Conservation (phyloP, 805 yeast species). For the Cyberlindnera bimundalis region DNA sequence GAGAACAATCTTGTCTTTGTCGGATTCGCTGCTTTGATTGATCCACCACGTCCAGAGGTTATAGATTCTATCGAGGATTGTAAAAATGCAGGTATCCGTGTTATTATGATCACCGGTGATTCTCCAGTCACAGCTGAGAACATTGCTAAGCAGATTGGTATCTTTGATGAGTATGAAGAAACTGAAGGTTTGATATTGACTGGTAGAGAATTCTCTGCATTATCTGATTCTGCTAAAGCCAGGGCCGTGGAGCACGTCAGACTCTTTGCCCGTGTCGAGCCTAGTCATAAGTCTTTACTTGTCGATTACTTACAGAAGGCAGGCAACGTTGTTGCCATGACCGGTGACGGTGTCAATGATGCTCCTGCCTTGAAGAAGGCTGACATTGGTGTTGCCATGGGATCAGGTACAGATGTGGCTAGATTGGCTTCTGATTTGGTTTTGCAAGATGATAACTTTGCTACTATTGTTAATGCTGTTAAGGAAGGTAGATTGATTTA, state of each 20-base stretch:
- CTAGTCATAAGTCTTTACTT: conserved; percentile 49
- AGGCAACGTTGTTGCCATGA: conserved; percentile 70
- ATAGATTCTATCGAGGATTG: conserved; percentile 33
- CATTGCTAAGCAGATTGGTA: conserved; percentile 44
- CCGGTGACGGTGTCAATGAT: conserved; percentile 91
- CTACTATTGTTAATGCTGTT: conserved; percentile 54
- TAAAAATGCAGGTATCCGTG: conserved; percentile 40
- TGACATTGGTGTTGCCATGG: conserved; percentile 64
- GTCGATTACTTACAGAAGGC: conserved; percentile 43
- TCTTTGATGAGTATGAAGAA: conserved; percentile 28
- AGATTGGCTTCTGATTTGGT: conserved; percentile 57
- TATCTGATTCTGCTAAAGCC: conserved; percentile 36
- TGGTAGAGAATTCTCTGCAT: conserved; percentile 34
- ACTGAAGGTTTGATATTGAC: conserved; percentile 34
- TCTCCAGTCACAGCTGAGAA: conserved; percentile 50
- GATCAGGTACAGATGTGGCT: conserved; percentile 61
- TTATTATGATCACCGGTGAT: conserved; percentile 53
- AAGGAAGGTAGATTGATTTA: conserved; percentile 52
- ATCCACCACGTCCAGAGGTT: conserved; percentile 43
- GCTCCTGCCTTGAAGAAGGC: conserved; percentile 81
- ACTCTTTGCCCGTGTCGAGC: conserved; percentile 53
- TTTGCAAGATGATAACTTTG: conserved; percentile 50
- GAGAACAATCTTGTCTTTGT: conserved; percentile 31
- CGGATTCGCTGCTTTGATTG: conserved; percentile 42
- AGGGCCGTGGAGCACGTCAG: conserved; percentile 43